Base-by-base conservation (phyloP, 1,284 basidiomycete genomes). In the Tylopilus orsonianus region DNA sequence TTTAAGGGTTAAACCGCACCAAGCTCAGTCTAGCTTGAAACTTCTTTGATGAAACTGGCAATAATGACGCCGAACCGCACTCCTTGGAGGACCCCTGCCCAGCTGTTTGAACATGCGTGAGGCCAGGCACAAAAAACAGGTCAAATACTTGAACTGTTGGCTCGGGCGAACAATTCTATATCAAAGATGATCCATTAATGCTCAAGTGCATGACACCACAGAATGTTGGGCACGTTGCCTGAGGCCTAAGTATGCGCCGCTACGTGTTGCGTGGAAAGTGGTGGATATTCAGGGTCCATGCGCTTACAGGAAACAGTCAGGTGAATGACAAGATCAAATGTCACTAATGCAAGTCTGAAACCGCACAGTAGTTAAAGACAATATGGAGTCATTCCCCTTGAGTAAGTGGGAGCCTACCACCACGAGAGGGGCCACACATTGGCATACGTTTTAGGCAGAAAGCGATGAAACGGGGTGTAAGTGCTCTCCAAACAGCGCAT, bases 81-180 rank as follows among this genome's bases (percentile, higher is more conserved):
- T 77, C 68, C 43, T 83, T 63, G 62, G 82, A 83, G 54, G 78
- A 75, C 34, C 77, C 72, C 50, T 83, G 74, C 45, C 74, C 75
- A 35, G 57, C 71, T 72, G 48, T 32, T 27, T 3, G 19, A 4
- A 37, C 10, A 22, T 12, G 29, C 2, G 26, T 47, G 8, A 44
- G 22, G 24, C 5, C 18, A 22, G 23, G 9, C 36, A 29, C 18
- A n/a, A 16, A 24, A 24, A 33, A 35, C 30, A n/a, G 2, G 24
- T 43, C 22, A 29, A 27, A 38, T 33, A n/a, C 16, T n/a, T 30
- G 27, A 38, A 43, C 19, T 35, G 37, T 19, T 44, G 30, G 13
- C 23, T n/a, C n/a, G n/a, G n/a, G n/a, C n/a, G 24, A 34, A 14
- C 26, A 36, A 36, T 43, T 24, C 43, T 41, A 27, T 34, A 10